Percentiles rank a stretch among this genome's conserved stretches.
phyloP scores from a whole-genome alignment of 495 filamentous ascomycete genomes.

The Thermothielavioides terrestris region DNA sequence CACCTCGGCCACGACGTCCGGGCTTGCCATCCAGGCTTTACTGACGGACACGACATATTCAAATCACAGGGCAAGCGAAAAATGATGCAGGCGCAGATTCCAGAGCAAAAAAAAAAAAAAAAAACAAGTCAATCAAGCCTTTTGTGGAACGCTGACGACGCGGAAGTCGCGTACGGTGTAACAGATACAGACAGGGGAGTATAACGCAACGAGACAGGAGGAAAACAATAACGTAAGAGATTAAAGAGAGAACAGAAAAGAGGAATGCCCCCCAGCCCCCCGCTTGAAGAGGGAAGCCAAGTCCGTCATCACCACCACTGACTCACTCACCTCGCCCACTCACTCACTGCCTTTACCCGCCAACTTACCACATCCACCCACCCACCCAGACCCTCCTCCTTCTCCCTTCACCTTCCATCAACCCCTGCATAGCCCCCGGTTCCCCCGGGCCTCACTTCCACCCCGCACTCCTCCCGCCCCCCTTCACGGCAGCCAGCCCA shows the following conservation, averaged over 20 bases:
- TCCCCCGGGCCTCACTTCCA: neutral
- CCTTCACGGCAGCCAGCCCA: neutral
- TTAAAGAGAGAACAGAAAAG: neutral
- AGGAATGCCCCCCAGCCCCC: neutral
- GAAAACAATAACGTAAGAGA: neutral
- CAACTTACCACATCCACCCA: neutral
- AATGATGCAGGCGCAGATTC: no score
- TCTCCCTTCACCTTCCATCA: neutral
- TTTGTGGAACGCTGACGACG: conserved; percentile 2
- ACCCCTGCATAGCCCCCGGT: no score
- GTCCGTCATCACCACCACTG: conserved; percentile 44
- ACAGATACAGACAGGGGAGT: neutral
- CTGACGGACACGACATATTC: no score
- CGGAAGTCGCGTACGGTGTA: neutral
- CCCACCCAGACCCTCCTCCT: neutral
- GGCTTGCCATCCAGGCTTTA: no score
- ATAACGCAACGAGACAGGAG: neutral
- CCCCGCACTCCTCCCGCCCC: neutral
- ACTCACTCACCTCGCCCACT: neutral
- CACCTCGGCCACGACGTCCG: no score
- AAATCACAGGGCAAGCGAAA: no score
- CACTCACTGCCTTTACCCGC: no score
- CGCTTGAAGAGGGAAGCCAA: neutral
- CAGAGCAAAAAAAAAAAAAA: neutral
- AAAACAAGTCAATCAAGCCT: conserved; percentile 16